These are phyloP conservation scores for Neoboletus brunneissimus DNA, from an alignment of 768 basidiomycete species.

Conservation along the genomic window DNA sequence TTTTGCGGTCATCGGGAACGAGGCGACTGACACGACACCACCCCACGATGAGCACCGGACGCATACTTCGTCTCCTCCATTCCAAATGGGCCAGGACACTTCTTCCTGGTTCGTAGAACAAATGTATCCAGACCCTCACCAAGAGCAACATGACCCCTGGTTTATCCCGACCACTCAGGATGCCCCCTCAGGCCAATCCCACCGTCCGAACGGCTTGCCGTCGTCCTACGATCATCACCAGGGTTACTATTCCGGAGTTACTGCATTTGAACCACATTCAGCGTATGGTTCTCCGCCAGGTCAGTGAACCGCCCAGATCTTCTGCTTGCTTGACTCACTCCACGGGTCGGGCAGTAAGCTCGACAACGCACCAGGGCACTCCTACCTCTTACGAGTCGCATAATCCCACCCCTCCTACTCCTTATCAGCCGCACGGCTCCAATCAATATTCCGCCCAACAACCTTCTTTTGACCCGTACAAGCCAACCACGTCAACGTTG, in stretches of 20 bases:
- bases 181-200: slow-evolving; percentile 13
- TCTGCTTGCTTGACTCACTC: slow-evolving; percentile 3
- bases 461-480: slow-evolving; percentile 37
- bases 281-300: slow-evolving; percentile 20
- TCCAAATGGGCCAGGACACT: slow-evolving; percentile 35
- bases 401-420: slow-evolving; percentile 15
- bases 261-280: slow-evolving; percentile 23
- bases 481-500: slow-evolving; percentile 22
- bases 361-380: slow-evolving; percentile 10
- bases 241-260: slow-evolving; percentile 31
- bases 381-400: slow-evolving; percentile 27
- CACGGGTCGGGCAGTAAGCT: slow-evolving; percentile 8
- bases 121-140: slow-evolving; percentile 28
- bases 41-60: slow-evolving; percentile 23
- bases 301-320: slow-evolving; percentile 13
- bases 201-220: slow-evolving; percentile 7
- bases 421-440: slow-evolving; percentile 15
- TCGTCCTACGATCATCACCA: slow-evolving; percentile 30
- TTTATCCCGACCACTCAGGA: slow-evolving; percentile 21
- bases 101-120: slow-evolving; percentile 41
- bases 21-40: slow-evolving; percentile 31
- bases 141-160: slow-evolving; percentile 29
- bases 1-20: slow-evolving; percentile 57
- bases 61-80: slow-evolving; percentile 23
- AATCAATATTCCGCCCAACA: slow-evolving; percentile 18